Percentiles rank a stretch among this genome's conserved stretches.
Conservation (phyloP, 73 alveolate genomes). For the Paraurostyla sp. region DNA sequence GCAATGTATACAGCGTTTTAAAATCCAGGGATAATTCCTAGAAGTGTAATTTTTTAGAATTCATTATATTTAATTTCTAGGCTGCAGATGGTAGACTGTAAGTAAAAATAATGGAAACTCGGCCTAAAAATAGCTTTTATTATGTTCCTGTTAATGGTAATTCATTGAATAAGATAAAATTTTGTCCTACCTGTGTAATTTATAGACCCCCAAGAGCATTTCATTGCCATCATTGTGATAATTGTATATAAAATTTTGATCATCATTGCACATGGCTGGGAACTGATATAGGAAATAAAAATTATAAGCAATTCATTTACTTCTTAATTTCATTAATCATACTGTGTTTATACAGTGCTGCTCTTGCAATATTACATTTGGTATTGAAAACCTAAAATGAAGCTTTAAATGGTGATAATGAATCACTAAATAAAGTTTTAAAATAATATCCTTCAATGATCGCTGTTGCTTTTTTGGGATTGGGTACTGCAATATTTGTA, state of each 20-base stretch:
- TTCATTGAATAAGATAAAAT: not conserved
- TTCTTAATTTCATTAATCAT: not conserved
- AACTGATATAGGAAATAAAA: not conserved
- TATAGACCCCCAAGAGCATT: conserved; percentile 5
- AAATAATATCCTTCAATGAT: not conserved
- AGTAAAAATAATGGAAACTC: not conserved
- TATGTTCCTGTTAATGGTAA: not conserved
- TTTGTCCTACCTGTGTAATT: not conserved
- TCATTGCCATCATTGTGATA: not conserved
- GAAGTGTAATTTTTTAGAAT: not conserved
- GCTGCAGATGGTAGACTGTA: not conserved
- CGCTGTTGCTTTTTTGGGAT: not conserved
- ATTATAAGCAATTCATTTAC: not conserved
- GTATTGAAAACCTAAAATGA: not conserved
- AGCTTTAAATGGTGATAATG: not conserved
- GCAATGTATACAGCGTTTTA: not conserved
- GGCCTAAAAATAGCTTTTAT: not conserved
- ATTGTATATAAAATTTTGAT: not conserved
- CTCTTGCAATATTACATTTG: not conserved
- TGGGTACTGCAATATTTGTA: not conserved
- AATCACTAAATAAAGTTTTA: not conserved
- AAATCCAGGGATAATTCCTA: not conserved
- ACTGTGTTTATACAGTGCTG: not conserved
- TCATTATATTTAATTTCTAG: no score
- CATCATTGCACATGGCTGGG: conserved; percentile 19